These are phyloP conservation scores for Pueraria montana DNA, from an alignment of 306 rosid genomes.

Conservation along the genomic window DNA sequence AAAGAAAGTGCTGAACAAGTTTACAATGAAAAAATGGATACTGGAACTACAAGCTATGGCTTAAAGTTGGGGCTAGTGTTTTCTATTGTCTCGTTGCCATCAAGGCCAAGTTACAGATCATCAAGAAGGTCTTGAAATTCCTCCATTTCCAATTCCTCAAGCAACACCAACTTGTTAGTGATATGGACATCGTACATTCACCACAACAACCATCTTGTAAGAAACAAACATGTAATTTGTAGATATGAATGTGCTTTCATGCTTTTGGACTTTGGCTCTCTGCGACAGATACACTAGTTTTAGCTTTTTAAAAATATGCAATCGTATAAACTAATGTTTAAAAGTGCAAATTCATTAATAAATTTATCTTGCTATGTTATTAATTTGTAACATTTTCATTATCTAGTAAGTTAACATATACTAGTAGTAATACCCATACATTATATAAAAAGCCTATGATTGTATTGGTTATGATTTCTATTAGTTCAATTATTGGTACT, in stretches of 20 bases:
- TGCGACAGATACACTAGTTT: slow-evolving; percentile 60
- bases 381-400: no score
- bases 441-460: no score
- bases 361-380: no score
- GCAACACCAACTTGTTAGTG: slow-evolving; percentile 77
- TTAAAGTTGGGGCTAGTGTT: slow-evolving; percentile 69
- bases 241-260: slow-evolving; percentile 33
- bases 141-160: slow-evolving; percentile 44
- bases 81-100: slow-evolving; percentile 71
- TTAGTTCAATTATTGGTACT: no score
- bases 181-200: not conserved
- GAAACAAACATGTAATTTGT: not conserved
- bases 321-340: no score
- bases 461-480: no score
- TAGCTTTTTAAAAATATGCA: no score
- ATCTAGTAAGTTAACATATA: no score
- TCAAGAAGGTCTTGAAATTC: slow-evolving; percentile 61
- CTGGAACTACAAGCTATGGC: slow-evolving; percentile 86
- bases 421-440: no score
- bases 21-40: slow-evolving; percentile 72
- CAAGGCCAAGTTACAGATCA: slow-evolving; percentile 51
- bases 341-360: no score
- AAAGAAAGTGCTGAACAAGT: slow-evolving; percentile 60
- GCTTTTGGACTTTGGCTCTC: no score
- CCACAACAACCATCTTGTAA: not conserved